Percentiles rank a stretch among this genome's conserved stretches.
phyloP scores from a whole-genome alignment of 257 asterid species.

The Cordia subcordata region DNA sequence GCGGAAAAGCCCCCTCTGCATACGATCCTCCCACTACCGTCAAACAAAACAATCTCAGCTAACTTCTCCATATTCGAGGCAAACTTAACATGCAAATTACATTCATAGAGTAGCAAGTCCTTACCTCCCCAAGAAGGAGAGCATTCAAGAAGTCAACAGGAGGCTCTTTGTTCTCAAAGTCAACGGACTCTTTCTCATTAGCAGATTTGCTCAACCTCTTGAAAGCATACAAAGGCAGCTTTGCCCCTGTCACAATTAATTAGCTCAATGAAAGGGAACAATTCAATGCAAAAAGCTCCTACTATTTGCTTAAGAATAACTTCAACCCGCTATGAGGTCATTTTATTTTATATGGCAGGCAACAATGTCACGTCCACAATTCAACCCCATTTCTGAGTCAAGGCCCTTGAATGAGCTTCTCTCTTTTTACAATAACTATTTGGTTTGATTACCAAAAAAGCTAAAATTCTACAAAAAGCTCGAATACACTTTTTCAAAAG shows the following conservation, averaged over 20 bases:
- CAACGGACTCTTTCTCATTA: slow-evolving; percentile 26
- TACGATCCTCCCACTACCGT: slow-evolving; percentile 90
- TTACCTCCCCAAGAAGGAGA: slow-evolving; percentile 73
- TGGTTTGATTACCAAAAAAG: too few relatives aligned
- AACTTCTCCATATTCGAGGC: neutral
- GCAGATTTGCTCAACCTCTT: slow-evolving; percentile 32
- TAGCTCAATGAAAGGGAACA: too few relatives aligned
- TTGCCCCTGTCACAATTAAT: slow-evolving; percentile 44
- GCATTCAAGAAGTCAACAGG: slow-evolving; percentile 60
- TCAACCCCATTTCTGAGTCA: too few relatives aligned
- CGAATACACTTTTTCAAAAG: too few relatives aligned
- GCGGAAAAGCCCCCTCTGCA: slow-evolving; percentile 92
- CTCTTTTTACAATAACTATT: too few relatives aligned
- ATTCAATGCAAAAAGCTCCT: too few relatives aligned
- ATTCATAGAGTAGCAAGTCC: neutral
- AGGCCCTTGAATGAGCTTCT: too few relatives aligned
- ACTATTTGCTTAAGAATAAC: too few relatives aligned
- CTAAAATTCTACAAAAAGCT: too few relatives aligned
- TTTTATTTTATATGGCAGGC: too few relatives aligned
- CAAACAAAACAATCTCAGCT: slow-evolving; percentile 22
- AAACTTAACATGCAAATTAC: neutral
- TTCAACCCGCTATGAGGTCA: too few relatives aligned
- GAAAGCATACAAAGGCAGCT: slow-evolving; percentile 73
- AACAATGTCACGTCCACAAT: too few relatives aligned
- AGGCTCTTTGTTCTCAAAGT: slow-evolving; percentile 34